Evolutionary conservation across 2,329 filamentous ascomycete genomes (phyloP).

Genomic region (Cladosporium halotolerans): DNA sequence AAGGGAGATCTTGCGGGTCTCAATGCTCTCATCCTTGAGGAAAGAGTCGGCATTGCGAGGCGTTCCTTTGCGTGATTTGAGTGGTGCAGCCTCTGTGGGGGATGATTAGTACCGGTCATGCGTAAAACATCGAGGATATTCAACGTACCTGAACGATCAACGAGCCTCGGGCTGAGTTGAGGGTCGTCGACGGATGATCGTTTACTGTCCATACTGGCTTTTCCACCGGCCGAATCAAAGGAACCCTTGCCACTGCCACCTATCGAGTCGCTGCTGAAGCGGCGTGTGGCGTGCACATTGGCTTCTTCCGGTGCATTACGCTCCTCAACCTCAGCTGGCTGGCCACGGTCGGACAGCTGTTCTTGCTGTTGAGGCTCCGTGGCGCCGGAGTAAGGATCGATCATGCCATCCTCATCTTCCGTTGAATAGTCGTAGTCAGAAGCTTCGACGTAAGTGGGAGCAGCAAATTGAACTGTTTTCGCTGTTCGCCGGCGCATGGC

Average conservation of each 20-base stretch:
- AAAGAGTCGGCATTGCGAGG: conserved; percentile 92
- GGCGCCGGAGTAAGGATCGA: conserved; percentile 21
- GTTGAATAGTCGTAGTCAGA: conserved; percentile 80
- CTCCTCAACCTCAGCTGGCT: conserved; percentile 19
- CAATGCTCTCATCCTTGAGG: conserved; percentile 90
- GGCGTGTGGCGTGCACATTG: conserved; percentile 12
- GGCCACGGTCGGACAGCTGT: conserved; percentile 14
- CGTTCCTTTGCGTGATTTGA: conserved; percentile 73
- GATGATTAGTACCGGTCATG: not conserved
- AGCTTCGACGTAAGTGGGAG: conserved; percentile 82
- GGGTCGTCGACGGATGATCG: conserved; percentile 23
- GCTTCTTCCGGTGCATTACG: conserved; percentile 13
- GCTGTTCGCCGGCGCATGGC: conserved; percentile 74
- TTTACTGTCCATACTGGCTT: conserved; percentile 10
- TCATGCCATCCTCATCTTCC: conserved; percentile 43
- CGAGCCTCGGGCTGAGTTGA: conserved; percentile 26
- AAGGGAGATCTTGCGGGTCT: conserved; percentile 94
- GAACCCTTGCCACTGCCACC: not conserved
- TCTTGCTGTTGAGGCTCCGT: conserved; percentile 17
- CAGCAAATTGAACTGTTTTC: conserved; percentile 80
- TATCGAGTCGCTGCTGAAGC: conserved; percentile 10
- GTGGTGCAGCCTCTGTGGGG: conserved; percentile 30
- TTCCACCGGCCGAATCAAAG: not conserved
- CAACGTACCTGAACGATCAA: conserved; percentile 20
- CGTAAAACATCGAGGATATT: not conserved